Conservation (phyloP, 2,329 filamentous ascomycete genomes). For the Plectosphaerella sp. region DNA sequence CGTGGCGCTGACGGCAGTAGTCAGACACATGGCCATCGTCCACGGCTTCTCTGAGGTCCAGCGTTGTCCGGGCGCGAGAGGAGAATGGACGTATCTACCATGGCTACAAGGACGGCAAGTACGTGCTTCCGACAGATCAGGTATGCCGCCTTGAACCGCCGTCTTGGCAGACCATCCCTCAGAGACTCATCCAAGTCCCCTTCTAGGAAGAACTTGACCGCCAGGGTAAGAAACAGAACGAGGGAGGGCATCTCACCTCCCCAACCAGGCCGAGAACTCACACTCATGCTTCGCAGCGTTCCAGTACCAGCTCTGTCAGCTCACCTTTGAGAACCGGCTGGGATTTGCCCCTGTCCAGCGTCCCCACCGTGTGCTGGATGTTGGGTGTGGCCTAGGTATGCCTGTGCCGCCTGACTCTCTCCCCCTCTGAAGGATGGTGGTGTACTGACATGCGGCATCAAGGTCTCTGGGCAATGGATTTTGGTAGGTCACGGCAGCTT, state of each 20-base stretch:
- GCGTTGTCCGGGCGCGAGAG: constrained; percentile 19
- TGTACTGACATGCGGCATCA: constrained; percentile 19
- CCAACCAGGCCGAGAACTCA: neutral
- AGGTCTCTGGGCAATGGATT: constrained; percentile 43
- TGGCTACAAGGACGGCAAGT: constrained; percentile 31
- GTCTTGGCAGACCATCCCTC: neutral
- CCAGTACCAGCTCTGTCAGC: constrained; percentile 30
- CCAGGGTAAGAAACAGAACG: constrained; percentile 15
- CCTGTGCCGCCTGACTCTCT: neutral
- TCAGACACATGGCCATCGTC: constrained; percentile 23
- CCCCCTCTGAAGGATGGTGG: neutral
- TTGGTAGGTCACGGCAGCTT: constrained; percentile 23
- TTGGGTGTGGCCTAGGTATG: constrained; percentile 44
- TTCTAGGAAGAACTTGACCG: constrained; percentile 28
- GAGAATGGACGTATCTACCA: constrained; percentile 35
- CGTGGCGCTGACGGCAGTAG: neutral
- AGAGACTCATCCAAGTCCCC: constrained; percentile 6
- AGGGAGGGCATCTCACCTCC: too few relatives aligned
- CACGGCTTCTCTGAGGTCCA: constrained; percentile 24
- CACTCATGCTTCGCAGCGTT: constrained; percentile 17
- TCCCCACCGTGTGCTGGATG: constrained; percentile 38
- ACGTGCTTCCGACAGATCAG: constrained; percentile 32
- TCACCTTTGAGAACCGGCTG: constrained; percentile 37
- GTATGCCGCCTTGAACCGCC: constrained; percentile 8
- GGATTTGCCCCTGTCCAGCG: constrained; percentile 38